phyloP scores from a whole-genome alignment of 371 early-diverging fungal genomes.

The Rhizopus microsporus region DNA sequence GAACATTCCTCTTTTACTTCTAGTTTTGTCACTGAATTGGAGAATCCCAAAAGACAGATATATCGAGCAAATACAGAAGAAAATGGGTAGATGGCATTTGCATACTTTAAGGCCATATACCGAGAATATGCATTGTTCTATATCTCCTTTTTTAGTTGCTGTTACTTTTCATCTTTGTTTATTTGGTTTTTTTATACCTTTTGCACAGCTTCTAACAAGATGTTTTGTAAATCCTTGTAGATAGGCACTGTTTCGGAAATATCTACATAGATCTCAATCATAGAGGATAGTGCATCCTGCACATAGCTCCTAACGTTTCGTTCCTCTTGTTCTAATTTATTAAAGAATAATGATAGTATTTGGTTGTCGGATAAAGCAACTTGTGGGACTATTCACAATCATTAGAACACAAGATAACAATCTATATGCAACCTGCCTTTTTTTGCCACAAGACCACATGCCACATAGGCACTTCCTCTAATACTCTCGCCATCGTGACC shows the following conservation, averaged over 20 bases:
- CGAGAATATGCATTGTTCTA: conserved; percentile 42
- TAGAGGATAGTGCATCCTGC: conserved; percentile 80
- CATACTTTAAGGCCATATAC: conserved; percentile 73
- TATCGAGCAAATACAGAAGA: conserved; percentile 72
- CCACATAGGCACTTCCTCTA: conserved; percentile 85
- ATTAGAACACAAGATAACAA: not conserved
- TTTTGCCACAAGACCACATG: conserved; percentile 74
- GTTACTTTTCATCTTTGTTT: not conserved
- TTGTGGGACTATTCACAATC: conserved; percentile 55
- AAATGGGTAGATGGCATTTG: conserved; percentile 76
- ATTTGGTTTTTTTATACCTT: conserved; percentile 58
- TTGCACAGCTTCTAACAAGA: conserved; percentile 58
- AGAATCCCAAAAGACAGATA: conserved; percentile 68
- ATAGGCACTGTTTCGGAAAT: conserved; percentile 33
- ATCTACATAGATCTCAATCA: conserved; percentile 72
- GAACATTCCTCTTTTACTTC: conserved; percentile 78
- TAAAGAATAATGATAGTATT: conserved; percentile 70
- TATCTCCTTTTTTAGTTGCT: not conserved
- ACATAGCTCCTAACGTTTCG: conserved; percentile 73
- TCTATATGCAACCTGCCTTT: conserved; percentile 53
- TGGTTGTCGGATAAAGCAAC: conserved; percentile 61
- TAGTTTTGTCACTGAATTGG: conserved; percentile 66
- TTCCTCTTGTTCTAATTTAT: conserved; percentile 63
- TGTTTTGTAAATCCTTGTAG: conserved; percentile 51
- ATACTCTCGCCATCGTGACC: conserved; percentile 66